These are phyloP conservation scores for Forsythia suspensa DNA, from an alignment of 257 asterid genomes.

Conservation along the genomic window DNA sequence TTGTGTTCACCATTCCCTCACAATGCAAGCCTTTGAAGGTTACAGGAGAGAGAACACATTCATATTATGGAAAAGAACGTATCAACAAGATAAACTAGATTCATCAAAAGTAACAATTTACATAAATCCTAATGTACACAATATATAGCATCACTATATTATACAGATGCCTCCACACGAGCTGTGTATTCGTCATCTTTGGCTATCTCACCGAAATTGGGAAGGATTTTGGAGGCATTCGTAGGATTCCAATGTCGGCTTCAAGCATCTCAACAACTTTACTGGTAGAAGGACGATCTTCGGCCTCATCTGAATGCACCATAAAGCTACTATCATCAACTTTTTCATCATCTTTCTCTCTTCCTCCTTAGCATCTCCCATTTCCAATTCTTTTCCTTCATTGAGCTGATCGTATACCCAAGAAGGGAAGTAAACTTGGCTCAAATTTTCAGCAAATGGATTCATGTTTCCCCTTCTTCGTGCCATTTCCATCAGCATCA, in stretches of 20 bases:
- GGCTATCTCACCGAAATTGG: conserved; percentile 20
- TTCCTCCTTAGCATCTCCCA: conserved; percentile 29
- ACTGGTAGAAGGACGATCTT: conserved; percentile 46
- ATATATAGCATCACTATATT: background rate
- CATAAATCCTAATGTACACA: background rate
- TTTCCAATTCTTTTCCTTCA: conserved; percentile 38
- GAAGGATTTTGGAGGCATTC: conserved; percentile 46
- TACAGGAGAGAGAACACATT: too few species aligned
- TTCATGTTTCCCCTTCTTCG: conserved; percentile 32
- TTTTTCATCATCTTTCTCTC: conserved; percentile 49
- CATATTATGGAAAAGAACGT: too few species aligned
- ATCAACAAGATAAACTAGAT: too few species aligned
- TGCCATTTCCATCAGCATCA: conserved; percentile 57
- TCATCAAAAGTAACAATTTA: background rate
- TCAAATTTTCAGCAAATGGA: conserved; percentile 19
- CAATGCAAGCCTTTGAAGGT: too few species aligned
- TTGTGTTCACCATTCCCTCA: background rate
- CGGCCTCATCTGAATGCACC: conserved; percentile 57
- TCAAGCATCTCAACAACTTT: conserved; percentile 56
- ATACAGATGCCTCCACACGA: background rate
- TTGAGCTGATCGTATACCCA: conserved; percentile 45
- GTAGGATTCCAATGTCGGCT: conserved; percentile 32
- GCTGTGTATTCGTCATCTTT: background rate
- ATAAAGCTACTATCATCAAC: conserved; percentile 46
- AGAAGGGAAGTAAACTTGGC: conserved; percentile 45